Evolutionary conservation across 2,329 filamentous ascomycete species (phyloP), one percentile per base, ranked within the genome.

Genomic region (Aspergillus oerlinghausenensis): DNA sequence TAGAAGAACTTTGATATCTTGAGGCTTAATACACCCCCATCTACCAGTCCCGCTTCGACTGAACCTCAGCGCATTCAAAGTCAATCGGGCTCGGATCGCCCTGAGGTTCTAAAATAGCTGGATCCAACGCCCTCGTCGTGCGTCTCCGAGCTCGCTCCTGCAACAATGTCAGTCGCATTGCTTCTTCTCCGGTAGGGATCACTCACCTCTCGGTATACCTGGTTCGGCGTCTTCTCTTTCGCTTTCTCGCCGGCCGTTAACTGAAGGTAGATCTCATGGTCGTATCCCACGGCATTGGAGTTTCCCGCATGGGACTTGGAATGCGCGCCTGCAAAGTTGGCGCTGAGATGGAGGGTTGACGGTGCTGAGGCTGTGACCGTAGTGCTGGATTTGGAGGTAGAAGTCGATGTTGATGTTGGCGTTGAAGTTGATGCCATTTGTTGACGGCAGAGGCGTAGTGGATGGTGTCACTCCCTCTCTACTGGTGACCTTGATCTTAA

Each of bases 271-370:
- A 63, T 62, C 52, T 71, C 69, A 38, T 71, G 68, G 42, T 71
- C 69, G 52, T 71, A 70, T 51, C 64, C 67, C 55, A 71, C 63
- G 7, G 67, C 38, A 23, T 60, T 48, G 26, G 54, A 42, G 32
- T 38, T 38, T 14, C 32, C 32, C 32, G 32, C 32, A 7, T 38
- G 32, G 26, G 56, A 35, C 32, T 59, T 59, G 42, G 55, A 55
- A 51, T 57, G 55, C 25, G 42, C 51, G 50, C 56, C 50, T 26
- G 63, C 60, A 40, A 65, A 67, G 53, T 66, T 67, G 51, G 65
- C 59, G 54, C 71, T 78, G 55, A 80, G 75, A 52, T 92, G 88
- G 10, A 62, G 70, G 1, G 77, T 75, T 1, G 83, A 80, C 68
- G 32, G 14, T 7, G 82, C 84, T 45, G 69, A 83, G 80, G 64